phyloP scores from a whole-genome alignment of 768 basidiomycete species.

The Agrocybe pediades region DNA sequence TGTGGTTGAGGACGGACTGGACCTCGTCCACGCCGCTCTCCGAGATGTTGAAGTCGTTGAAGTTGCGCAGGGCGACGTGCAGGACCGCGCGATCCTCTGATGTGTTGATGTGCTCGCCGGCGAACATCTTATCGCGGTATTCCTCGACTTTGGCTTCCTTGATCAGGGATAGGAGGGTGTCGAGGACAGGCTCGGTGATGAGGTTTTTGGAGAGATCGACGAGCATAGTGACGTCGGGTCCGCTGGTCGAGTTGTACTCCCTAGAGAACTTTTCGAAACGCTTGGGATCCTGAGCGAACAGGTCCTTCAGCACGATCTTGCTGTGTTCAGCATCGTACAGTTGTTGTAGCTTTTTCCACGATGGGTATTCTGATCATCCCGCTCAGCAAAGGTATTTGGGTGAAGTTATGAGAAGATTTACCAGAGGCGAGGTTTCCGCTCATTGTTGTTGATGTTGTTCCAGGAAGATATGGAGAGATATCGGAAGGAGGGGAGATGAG shows the following conservation, averaged over 20 bases:
- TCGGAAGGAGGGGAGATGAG: too few species aligned
- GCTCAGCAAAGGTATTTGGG: neutral
- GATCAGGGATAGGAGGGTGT: conserved; percentile 75
- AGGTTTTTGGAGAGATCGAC: conserved; percentile 98
- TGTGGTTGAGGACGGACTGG: conserved; percentile 80
- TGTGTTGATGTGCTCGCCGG: conserved; percentile 97
- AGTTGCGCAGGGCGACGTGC: conserved; percentile 89
- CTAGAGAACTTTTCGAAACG: conserved; percentile 89
- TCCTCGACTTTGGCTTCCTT: conserved; percentile 86
- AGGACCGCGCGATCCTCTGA: conserved; percentile 97
- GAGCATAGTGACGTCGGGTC: conserved; percentile 77
- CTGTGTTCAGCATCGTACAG: conserved; percentile 74
- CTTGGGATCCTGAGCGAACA: conserved; percentile 85
- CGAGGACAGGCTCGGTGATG: conserved; percentile 82
- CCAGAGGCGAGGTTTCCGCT: too few species aligned
- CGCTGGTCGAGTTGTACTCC: conserved; percentile 67
- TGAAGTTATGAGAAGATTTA: neutral
- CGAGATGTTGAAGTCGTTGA: conserved; percentile 71
- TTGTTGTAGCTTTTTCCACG: conserved; percentile 91
- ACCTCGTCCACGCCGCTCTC: conserved; percentile 89
- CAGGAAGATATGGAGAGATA: too few species aligned
- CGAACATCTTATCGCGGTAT: conserved; percentile 90
- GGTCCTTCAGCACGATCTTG: conserved; percentile 85
- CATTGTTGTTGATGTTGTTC: too few species aligned
- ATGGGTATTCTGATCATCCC: conserved; percentile 64